Evolutionary conservation across 1,284 basidiomycete species (phyloP), one percentile per base, ranked within the genome.

Genomic region (Trichosporon inkin): DNA sequence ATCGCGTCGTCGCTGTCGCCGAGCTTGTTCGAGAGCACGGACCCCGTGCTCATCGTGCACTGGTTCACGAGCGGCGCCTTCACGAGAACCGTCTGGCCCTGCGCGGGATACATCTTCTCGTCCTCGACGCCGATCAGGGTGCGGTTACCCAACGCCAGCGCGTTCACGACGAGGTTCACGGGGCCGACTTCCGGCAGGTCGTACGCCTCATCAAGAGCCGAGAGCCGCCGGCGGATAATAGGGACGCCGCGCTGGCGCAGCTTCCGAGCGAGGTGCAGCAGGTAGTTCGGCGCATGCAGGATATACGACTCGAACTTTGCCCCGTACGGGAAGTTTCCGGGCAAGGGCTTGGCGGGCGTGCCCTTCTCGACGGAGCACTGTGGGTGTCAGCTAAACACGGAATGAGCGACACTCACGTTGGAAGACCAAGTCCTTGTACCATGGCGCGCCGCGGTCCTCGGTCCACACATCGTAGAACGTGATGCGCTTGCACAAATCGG

Each of bases 371-470:
- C 28, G 14, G n/a, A 19, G 44, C 44, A 53, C 57, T 62, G 53
- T 32, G 8, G 28, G 1, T 3, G 44, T 55, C 14, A 49, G 24
- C 22, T 11, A 19, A 24, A 28, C 28, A n/a, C n/a, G n/a, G n/a
- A n/a, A n/a, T n/a, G 20, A 19, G 20, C 4, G 20, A 44, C 17
- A 73, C 81, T 72, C 67, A 85, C 85, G 58, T 81, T 80, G n/a
- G 56, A 75, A 81, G 53, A 82, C 82, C 0, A 86, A 69, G 53
- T 81, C 76, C 61, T 76, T 74, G 78, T 81, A 86, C 84, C 84
- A 85, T 3, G 82, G 63, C 10, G 71, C 67, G 7, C 78, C 72
- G 10, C 44, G 64, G 24, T 71, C 66, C 32, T 70, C 71, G 24
- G 61, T 62, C 61, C 73, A 80, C 59, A 81, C 82, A 38, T 82